Evolutionary conservation across 2,329 filamentous ascomycete species (phyloP), one percentile per base, ranked within the genome.

Genomic region (Hypoxylon sp.): DNA sequence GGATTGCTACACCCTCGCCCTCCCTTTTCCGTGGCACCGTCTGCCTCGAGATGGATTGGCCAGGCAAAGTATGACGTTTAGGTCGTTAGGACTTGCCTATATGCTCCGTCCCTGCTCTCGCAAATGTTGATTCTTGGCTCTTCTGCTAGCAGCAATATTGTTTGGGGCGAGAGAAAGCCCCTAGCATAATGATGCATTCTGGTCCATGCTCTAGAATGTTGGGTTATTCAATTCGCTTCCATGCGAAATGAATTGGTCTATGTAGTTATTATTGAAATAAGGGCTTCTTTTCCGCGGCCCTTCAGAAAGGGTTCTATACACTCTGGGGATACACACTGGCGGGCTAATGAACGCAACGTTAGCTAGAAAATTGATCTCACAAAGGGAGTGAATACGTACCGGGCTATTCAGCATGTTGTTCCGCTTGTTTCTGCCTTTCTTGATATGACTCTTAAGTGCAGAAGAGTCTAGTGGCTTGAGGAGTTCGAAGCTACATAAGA

Each of bases 371-470:
- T 6, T 1, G 19, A 8, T 8, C 11, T 19, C 27, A 25, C 8
- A 2, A 23, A 12, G 54, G 19, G 32, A 30, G 7, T 1, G 12
- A 6, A 19, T 25, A 90, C 93, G 82, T 89, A 96, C 93, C 77
- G 95, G 95, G 83, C 94, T 97, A 85, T 97, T 97, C 65, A 97
- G 86, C 87, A 97, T 96, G 80, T 90, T 95, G 80, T 97, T 93
- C 67, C 95, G 88, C 84, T 96, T 96, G 81, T 94, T 97, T 66
- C 94, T 88, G 67, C 94, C 94, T 83, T 97, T 98, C 84, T 99
- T 99, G 81, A 99, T 99, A 77, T 99, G 96, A 73, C 91, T 97
- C 86, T 99, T 99, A 67, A 99, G 84, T 32, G 95, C 95, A 74
- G 92, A 96, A 11, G 94, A 97, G 80, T 99, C 96, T 48, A 99